Conservation (phyloP, 768 basidiomycete species). For the Phanerochaete carnosa region DNA sequence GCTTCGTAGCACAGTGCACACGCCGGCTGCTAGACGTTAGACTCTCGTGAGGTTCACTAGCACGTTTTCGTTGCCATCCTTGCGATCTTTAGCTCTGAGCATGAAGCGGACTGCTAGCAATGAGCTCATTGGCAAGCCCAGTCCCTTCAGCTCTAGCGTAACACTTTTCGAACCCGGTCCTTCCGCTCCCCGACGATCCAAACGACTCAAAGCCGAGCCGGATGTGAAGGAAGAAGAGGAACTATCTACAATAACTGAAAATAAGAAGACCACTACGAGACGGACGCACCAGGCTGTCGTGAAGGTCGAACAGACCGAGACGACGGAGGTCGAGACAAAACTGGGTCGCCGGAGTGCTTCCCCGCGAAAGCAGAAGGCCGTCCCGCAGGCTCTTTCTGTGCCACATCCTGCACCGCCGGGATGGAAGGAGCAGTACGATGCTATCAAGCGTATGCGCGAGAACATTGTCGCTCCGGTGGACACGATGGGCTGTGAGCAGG, state of each 20-base stretch:
- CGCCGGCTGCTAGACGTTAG: no score
- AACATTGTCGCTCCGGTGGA: constrained; percentile 83
- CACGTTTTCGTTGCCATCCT: not conserved
- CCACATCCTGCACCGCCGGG: constrained; percentile 65
- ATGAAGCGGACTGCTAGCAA: constrained; percentile 23
- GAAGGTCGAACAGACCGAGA: constrained; percentile 4
- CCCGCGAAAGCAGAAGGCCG: constrained; percentile 52
- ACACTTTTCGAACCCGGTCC: constrained; percentile 34
- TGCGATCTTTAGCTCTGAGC: not conserved
- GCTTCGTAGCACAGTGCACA: not conserved
- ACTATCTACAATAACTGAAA: not conserved
- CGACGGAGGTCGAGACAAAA: not conserved
- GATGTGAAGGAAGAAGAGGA: not conserved
- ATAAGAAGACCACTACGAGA: not conserved
- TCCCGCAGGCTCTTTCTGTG: constrained; percentile 48
- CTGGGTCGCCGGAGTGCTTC: constrained; percentile 18
- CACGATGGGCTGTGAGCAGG: constrained; percentile 83
- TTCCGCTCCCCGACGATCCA: constrained; percentile 9
- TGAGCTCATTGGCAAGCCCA: constrained; percentile 36
- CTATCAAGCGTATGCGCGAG: constrained; percentile 75
- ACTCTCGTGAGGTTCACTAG: no score
- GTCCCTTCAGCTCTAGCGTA: constrained; percentile 42
- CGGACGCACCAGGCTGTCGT: not conserved
- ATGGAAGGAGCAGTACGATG: constrained; percentile 70
- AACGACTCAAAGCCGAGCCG: constrained; percentile 3